Conservation (phyloP, 1,139 yeast genomes). For the Yamadazyma pseudoaaseri region DNA sequence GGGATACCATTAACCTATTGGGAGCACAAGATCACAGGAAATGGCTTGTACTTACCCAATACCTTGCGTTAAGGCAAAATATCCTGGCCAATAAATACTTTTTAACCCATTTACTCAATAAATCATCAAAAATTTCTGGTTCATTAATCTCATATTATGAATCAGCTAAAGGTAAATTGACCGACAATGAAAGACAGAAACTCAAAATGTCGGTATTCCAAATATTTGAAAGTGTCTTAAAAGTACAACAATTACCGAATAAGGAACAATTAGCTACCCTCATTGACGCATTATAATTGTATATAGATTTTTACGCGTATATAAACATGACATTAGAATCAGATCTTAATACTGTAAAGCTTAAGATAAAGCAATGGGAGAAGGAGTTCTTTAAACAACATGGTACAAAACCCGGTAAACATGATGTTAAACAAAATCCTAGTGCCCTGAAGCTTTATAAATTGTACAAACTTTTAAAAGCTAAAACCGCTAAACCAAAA, state of each 20-base stretch:
- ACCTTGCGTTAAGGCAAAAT: conserved; percentile 31
- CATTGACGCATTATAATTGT: conserved; percentile 2
- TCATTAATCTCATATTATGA: conserved; percentile 25
- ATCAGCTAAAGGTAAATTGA: conserved; percentile 1
- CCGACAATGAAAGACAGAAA: conserved; percentile 7
- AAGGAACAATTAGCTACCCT: too few relatives aligned
- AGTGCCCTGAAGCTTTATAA: conserved; percentile 47
- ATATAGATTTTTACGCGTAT: neutral
- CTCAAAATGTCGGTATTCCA: conserved; percentile 8
- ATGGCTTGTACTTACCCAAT: conserved; percentile 39
- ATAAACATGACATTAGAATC: conserved; percentile 8
- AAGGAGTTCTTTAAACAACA: conserved; percentile 39
- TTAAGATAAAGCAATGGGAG: conserved; percentile 66
- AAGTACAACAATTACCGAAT: neutral
- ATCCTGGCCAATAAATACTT: conserved; percentile 28
- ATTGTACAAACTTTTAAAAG: conserved; percentile 28
- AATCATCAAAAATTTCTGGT: conserved; percentile 19
- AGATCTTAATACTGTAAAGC: conserved; percentile 10
- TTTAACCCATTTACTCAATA: conserved; percentile 31
- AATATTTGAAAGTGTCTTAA: neutral
- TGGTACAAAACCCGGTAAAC: conserved; percentile 50
- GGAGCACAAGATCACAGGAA: conserved; percentile 14
- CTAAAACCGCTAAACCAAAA: conserved; percentile 2
- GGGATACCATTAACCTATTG: conserved; percentile 26
- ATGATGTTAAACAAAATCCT: conserved; percentile 50